Percentiles rank a stretch among this genome's conserved stretches.
phyloP scores from a whole-genome alignment of 495 filamentous ascomycete species.

The Penicillium chermesinum region DNA sequence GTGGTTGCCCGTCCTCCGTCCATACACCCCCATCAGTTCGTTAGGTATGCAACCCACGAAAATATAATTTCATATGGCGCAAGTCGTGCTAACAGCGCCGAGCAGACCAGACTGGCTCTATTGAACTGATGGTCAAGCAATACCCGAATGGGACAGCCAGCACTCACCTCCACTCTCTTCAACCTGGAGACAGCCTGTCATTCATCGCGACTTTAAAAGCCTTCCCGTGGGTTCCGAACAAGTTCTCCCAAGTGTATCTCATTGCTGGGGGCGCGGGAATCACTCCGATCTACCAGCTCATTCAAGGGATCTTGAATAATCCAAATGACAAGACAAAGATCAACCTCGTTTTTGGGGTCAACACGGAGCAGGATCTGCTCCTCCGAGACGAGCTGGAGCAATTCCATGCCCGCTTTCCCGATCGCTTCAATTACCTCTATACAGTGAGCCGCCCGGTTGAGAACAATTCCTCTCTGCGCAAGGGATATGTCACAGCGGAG shows the following conservation, averaged over 20 bases:
- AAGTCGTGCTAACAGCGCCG: too few species aligned
- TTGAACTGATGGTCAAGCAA: constrained; percentile 59
- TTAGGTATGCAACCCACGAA: constrained; percentile 32
- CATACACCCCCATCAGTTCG: constrained; percentile 56
- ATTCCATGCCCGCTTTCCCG: constrained; percentile 49
- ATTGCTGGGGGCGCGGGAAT: constrained; percentile 62
- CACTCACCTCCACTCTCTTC: constrained; percentile 54
- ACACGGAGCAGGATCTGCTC: constrained; percentile 58
- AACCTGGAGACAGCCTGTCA: constrained; percentile 53
- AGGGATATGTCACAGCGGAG: constrained; percentile 54
- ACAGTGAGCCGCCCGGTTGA: constrained; percentile 48
- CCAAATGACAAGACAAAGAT: constrained; percentile 58
- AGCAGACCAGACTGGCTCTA: constrained; percentile 47
- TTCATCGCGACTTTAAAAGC: constrained; percentile 48
- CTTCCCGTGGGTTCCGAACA: constrained; percentile 52
- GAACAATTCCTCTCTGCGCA: constrained; percentile 29
- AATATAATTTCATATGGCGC: not conserved
- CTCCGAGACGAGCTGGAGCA: constrained; percentile 49
- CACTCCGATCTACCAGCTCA: constrained; percentile 58
- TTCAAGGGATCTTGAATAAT: constrained; percentile 56
- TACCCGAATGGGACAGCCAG: constrained; percentile 61
- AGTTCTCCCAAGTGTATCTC: constrained; percentile 49
- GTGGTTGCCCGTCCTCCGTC: constrained; percentile 50
- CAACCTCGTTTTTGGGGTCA: constrained; percentile 61
- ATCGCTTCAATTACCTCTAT: constrained; percentile 55